phyloP scores from a whole-genome alignment of 306 rosid genomes.

The Vachellia collinsii region DNA sequence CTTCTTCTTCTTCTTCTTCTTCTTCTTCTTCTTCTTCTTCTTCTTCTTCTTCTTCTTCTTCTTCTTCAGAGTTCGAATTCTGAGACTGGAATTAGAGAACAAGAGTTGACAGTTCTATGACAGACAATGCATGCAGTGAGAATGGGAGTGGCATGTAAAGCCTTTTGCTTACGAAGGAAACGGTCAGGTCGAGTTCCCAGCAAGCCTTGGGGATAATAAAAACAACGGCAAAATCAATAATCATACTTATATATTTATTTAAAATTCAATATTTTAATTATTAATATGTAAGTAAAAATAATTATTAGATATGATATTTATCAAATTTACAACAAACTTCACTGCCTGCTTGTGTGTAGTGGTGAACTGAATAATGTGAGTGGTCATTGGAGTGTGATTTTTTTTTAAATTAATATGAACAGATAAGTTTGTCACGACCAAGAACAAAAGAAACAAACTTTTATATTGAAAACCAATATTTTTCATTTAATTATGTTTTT shows the following conservation, averaged over 20 bases:
- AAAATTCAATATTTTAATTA: too few relatives aligned
- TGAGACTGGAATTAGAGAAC: background rate
- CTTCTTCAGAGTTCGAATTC: background rate
- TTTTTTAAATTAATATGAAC: background rate
- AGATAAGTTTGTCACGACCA: background rate
- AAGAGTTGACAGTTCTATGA: background rate
- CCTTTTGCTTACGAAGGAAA: constrained; percentile 29
- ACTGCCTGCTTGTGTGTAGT: background rate
- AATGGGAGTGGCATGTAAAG: background rate
- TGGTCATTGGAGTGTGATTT: background rate
- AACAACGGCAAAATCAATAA: background rate
- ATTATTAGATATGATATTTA: background rate
- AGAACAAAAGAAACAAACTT: too few relatives aligned
- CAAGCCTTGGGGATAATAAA: background rate
- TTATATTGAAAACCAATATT: background rate
- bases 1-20: background rate
- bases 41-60: too few relatives aligned
- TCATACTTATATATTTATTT: too few relatives aligned
- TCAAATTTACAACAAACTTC: background rate
- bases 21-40: too few relatives aligned
- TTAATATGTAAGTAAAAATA: background rate
- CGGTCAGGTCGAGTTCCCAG: constrained; percentile 35
- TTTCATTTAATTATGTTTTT: background rate
- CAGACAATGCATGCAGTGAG: background rate
- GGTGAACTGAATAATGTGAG: background rate